These are phyloP conservation scores for Spergularia marina DNA, from an alignment of 148 eudicot species.

Conservation along the genomic window DNA sequence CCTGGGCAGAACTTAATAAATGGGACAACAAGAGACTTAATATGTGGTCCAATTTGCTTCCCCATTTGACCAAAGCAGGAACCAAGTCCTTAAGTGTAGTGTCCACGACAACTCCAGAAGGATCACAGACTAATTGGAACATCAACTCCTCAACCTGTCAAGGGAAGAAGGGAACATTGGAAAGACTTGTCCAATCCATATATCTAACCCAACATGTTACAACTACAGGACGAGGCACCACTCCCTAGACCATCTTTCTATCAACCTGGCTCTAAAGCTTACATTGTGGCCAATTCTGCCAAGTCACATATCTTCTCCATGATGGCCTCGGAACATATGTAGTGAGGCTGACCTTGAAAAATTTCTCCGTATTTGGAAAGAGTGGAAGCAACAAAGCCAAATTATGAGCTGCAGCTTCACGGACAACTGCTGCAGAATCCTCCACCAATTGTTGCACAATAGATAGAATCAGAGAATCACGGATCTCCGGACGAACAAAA, in stretches of 20 bases:
- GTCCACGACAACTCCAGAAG: conserved; percentile 90
- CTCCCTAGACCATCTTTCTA: conserved; percentile 78
- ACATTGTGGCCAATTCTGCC: conserved; percentile 95
- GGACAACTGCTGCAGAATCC: conserved; percentile 94
- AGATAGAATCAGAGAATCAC: conserved; percentile 94
- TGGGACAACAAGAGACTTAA: conserved; percentile 63
- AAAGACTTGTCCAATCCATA: conserved; percentile 26
- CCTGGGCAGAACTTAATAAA: conserved; percentile 74
- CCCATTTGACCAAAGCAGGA: conserved; percentile 89
- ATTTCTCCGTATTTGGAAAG: conserved; percentile 93
- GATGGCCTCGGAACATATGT: conserved; percentile 98
- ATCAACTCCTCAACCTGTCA: conserved; percentile 95
- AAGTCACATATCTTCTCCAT: conserved; percentile 96
- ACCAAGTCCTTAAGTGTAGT: conserved; percentile 79
- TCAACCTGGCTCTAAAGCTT: conserved; percentile 72
- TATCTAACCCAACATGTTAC: conserved; percentile 44
- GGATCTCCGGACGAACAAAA: conserved; percentile 95
- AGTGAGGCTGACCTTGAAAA: conserved; percentile 99
- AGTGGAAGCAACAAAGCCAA: conserved; percentile 95
- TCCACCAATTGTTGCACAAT: conserved; percentile 96
- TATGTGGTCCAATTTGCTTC: conserved; percentile 70
- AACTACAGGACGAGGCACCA: conserved; percentile 63
- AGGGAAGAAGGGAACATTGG: conserved; percentile 44
- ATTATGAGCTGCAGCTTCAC: conserved; percentile 98
- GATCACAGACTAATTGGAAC: conserved; percentile 95